These are phyloP conservation scores for Corymbia maculata DNA, from an alignment of 345 rosid genomes.

Conservation along the genomic window DNA sequence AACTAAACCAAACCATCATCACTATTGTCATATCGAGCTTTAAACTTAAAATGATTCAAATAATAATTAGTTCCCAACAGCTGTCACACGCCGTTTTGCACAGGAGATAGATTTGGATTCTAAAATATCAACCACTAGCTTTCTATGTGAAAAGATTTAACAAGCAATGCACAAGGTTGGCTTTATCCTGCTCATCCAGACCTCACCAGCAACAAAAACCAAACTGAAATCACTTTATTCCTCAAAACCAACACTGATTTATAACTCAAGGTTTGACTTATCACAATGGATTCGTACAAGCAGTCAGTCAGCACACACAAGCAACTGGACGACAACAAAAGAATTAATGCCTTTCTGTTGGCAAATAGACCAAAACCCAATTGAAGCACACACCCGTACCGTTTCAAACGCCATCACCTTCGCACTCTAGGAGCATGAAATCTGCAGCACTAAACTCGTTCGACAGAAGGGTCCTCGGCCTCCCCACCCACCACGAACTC, in stretches of 20 bases:
- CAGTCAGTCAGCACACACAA: neutral
- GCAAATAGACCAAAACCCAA: neutral
- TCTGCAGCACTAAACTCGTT: too few relatives aligned
- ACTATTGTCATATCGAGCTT: neutral
- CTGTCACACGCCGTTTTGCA: neutral
- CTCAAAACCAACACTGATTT: neutral
- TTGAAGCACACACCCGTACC: neutral
- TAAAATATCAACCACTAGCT: neutral
- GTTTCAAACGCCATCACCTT: too few relatives aligned
- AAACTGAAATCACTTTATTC: neutral
- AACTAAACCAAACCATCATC: neutral
- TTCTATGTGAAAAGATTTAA: neutral
- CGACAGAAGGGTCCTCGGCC: too few relatives aligned
- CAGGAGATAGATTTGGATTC: neutral
- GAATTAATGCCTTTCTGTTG: neutral
- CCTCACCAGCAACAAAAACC: neutral
- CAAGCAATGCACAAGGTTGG: neutral
- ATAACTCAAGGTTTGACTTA: neutral
- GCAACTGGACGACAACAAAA: neutral
- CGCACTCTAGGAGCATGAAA: too few relatives aligned
- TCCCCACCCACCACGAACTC: too few relatives aligned
- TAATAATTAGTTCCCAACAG: neutral
- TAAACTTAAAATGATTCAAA: neutral
- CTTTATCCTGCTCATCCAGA: neutral
- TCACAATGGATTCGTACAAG: neutral